These are phyloP conservation scores for Coemansia guatemalensis DNA, from an alignment of 192 early-diverging fungal species.

Conservation along the genomic window DNA sequence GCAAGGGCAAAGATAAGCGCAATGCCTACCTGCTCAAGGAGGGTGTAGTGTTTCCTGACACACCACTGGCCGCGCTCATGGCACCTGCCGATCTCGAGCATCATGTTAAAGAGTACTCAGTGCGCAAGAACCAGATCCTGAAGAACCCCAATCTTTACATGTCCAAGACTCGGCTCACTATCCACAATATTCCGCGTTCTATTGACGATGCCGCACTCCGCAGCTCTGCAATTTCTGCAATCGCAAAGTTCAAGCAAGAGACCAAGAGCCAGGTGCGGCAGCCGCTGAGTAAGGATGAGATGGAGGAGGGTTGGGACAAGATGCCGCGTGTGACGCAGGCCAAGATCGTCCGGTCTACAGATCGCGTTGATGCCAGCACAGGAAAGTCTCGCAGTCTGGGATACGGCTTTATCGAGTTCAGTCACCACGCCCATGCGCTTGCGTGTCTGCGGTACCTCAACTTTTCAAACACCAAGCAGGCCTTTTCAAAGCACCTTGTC, in stretches of 20 bases:
- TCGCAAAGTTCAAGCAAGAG: slow-evolving; percentile 76
- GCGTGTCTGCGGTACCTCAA: slow-evolving; percentile 91
- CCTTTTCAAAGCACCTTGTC: slow-evolving; percentile 58
- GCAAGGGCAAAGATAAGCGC: slow-evolving; percentile 75
- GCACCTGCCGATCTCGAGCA: slow-evolving; percentile 81
- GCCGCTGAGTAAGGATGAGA: slow-evolving; percentile 61
- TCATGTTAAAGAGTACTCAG: slow-evolving; percentile 70
- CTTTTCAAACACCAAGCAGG: slow-evolving; percentile 67
- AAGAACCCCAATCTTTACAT: slow-evolving; percentile 89
- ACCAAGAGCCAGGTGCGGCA: slow-evolving; percentile 60
- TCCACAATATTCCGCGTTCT: slow-evolving; percentile 77
- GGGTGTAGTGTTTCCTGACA: slow-evolving; percentile 85
- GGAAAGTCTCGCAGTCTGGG: slow-evolving; percentile 75
- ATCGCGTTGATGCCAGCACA: slow-evolving; percentile 73
- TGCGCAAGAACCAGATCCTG: slow-evolving; percentile 76
- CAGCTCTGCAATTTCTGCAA: slow-evolving; percentile 56
- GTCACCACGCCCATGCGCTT: slow-evolving; percentile 83
- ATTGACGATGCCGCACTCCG: slow-evolving; percentile 74
- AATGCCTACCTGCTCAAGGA: slow-evolving; percentile 89
- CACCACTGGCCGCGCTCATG: slow-evolving; percentile 71
- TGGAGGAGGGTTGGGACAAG: slow-evolving; percentile 64
- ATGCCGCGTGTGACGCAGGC: slow-evolving; percentile 65
- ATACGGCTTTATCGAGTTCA: slow-evolving; percentile 93
- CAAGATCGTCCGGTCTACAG: slow-evolving; percentile 78
- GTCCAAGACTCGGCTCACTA: slow-evolving; percentile 83